A percentile compares a stretch with the other conserved stretches of the same genome.
phyloP scores from a whole-genome alignment of 2,329 filamentous ascomycete species.

The Ilyonectria robusta region DNA sequence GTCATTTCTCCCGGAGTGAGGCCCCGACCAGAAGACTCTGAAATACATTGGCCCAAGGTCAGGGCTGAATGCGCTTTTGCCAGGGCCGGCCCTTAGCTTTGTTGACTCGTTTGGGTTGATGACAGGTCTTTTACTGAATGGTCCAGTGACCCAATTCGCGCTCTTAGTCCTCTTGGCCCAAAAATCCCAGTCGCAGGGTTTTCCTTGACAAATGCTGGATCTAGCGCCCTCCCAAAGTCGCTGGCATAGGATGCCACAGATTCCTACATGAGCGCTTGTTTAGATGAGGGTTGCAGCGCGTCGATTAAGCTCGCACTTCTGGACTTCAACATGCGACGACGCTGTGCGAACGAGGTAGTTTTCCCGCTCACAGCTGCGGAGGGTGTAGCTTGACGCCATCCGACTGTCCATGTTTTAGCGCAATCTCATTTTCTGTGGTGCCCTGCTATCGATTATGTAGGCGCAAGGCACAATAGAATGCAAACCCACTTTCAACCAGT shows the following conservation, averaged over 20 bases:
- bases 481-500: constrained; percentile 22
- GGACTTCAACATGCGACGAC: constrained; percentile 3
- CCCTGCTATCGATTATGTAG: constrained; percentile 12
- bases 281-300: neutral
- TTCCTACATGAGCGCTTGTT: constrained; percentile 2
- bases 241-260: neutral
- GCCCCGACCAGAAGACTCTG: constrained; percentile 2
- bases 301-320: neutral
- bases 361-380: constrained; percentile 32
- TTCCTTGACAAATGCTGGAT: neutral
- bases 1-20: constrained; percentile 12
- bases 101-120: neutral
- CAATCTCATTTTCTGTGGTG: constrained; percentile 24
- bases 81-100: constrained; percentile 1
- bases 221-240: neutral
- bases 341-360: constrained; percentile 7
- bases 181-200: neutral
- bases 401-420: constrained; percentile 43
- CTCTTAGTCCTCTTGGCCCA: neutral
- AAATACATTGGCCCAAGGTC: neutral
- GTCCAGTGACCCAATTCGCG: neutral
- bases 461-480: constrained; percentile 8
- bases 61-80: constrained; percentile 1
- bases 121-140: neutral
- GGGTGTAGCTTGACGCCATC: constrained; percentile 35